phyloP scores from a whole-genome alignment of 768 basidiomycete species.

The Boletus barrowsii region DNA sequence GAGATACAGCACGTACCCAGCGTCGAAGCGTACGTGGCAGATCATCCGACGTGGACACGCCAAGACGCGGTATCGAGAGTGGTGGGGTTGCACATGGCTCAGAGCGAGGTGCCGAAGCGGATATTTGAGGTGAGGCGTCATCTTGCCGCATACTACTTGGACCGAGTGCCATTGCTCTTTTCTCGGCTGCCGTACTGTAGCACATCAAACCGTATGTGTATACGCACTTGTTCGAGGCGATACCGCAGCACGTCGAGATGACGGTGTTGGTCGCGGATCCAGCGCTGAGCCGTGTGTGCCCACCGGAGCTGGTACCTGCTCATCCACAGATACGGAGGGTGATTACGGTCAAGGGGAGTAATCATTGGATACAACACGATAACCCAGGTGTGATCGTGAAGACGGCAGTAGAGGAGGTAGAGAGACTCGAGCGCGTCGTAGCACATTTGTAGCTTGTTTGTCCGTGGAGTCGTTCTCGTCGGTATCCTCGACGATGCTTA shows the following conservation, averaged over 20 bases:
- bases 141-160: too few species aligned
- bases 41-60: conserved; percentile 16
- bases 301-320: background rate
- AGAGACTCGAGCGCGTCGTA: background rate
- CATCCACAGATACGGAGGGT: background rate
- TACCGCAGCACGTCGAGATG: conserved; percentile 6
- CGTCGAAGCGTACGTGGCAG: background rate
- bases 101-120: background rate
- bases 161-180: too few species aligned
- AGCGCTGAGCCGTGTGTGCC: background rate
- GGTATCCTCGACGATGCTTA: conserved; percentile 46
- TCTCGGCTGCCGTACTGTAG: background rate
- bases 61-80: conserved; percentile 11
- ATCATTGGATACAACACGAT: conserved; percentile 19
- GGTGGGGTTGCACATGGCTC: conserved; percentile 8
- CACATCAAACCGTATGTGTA: conserved; percentile 15
- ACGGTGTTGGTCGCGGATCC: conserved; percentile 17
- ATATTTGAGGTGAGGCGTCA: background rate
- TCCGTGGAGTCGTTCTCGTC: background rate
- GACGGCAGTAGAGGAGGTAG: conserved; percentile 3
- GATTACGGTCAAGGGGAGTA: conserved; percentile 2
- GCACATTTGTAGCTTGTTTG: background rate
- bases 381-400: conserved; percentile 4
- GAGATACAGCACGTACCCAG: conserved; percentile 1
- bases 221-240: conserved; percentile 4